Conservation (phyloP, 192 early-diverging fungal genomes). For the Jimgerdemannia flammicorona region DNA sequence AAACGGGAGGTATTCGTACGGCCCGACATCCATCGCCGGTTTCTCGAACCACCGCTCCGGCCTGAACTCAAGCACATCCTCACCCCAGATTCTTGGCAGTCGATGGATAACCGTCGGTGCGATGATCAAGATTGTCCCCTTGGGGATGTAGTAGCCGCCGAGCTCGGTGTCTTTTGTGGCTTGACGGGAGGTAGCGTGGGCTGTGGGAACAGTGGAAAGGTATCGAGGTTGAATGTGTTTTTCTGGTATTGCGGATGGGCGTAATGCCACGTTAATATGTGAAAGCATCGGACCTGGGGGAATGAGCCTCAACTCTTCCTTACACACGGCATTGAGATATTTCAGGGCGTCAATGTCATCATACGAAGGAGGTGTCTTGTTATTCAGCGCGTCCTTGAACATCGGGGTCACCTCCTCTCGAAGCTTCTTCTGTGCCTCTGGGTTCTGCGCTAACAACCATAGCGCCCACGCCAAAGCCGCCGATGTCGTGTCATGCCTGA, state of each 20-base stretch:
- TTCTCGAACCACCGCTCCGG: constrained; percentile 8
- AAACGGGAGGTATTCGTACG: constrained; percentile 16
- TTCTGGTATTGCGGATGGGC: not conserved
- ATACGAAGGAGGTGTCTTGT: constrained; percentile 25
- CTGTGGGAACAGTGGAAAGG: constrained; percentile 25
- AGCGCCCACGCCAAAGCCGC: constrained; percentile 45
- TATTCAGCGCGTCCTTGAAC: constrained; percentile 5
- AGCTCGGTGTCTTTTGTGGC: not conserved
- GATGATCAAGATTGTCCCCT: not conserved
- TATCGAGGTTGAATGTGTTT: not conserved
- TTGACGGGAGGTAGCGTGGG: constrained; percentile 31
- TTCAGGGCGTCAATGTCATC: constrained; percentile 44
- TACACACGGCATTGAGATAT: constrained; percentile 47
- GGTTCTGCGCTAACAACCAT: constrained; percentile 42
- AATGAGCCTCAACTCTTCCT: constrained; percentile 46
- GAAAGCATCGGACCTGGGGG: not conserved
- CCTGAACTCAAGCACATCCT: constrained; percentile 1
- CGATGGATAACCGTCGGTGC: not conserved
- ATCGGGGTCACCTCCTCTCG: constrained; percentile 43
- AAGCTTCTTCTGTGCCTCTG: constrained; percentile 34
- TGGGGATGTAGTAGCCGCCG: constrained; percentile 2
- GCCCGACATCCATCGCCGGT: constrained; percentile 1
- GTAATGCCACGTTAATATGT: no score
- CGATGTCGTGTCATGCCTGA: constrained; percentile 51
- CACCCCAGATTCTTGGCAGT: constrained; percentile 3